Base-by-base conservation (phyloP, 192 early-diverging fungal genomes). In the Oehlia diaphana region DNA sequence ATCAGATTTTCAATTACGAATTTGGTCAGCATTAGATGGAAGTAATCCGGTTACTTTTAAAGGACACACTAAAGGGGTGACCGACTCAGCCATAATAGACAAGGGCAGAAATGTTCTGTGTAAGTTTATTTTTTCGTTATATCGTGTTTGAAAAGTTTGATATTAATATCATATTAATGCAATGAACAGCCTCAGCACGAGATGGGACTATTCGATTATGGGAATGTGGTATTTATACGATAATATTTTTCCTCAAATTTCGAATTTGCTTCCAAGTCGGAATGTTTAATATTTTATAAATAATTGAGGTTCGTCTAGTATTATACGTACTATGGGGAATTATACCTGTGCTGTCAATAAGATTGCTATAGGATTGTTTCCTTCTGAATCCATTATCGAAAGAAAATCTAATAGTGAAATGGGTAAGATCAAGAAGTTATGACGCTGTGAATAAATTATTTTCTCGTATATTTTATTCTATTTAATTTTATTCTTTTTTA, bases 1-100 rank as follows among this genome's bases (percentile, higher is more conserved):
- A 14, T 85, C 88, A 16, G 93, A 95, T 76, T 88, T 92, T 81
- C 87, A 88, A 50, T 79, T 93, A 9, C 89, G 89, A 49, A 83
- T 95, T 74, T 95, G 93, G 93, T 93, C 93, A 28, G 92, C 87
- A 31, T 76, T 89, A 42, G 92, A 95, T 79, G 93, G 93, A 66
- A 85, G 85, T 39, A 93, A 92, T 74, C 93, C 93, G 12, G 91
- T 91, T 4, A 92, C 92, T 9, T 82, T 95, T 67, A 87, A 82
- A 23, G 93, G 93, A 26, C 93, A 95, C 80, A 89, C 84, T 5
- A 85, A 85, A 71, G 84, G 89, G 86, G 70, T 61, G 58, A 90
- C 91, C 16, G 90, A 92, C 66, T 85, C 87, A 10, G 91, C 87
- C 14, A 92, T 95, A 14, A 85, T 94, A 16, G 89, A 86, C 33